Evolutionary conservation across 345 rosid species (phyloP).

Genomic region (Corymbia maculata): DNA sequence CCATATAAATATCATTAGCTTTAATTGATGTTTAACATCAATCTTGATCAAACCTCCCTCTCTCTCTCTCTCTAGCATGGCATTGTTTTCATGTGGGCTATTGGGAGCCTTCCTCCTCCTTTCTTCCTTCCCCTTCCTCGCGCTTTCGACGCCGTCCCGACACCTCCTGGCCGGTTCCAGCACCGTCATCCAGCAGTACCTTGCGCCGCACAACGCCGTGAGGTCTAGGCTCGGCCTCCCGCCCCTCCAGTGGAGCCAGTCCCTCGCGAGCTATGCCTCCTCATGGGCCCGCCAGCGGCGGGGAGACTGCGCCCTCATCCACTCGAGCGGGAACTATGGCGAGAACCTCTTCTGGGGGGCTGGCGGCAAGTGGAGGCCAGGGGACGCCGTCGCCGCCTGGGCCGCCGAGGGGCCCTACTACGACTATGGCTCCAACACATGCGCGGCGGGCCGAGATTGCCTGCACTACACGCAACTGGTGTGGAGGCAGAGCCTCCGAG

Average conservation of each 20-base stretch:
- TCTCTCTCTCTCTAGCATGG: background rate
- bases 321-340: constrained; percentile 42
- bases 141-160: background rate
- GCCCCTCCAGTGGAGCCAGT: constrained; percentile 48
- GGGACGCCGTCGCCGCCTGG: constrained; percentile 45
- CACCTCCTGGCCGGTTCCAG: background rate
- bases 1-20: background rate
- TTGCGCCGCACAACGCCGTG: constrained; percentile 31
- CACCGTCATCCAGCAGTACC: constrained; percentile 15
- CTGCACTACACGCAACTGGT: constrained; percentile 57
- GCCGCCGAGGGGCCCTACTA: constrained; percentile 35
- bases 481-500: constrained; percentile 45
- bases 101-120: constrained; percentile 12
- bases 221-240: constrained; percentile 38
- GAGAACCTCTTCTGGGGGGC: constrained; percentile 63
- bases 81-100: background rate
- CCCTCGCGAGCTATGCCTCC: constrained; percentile 33
- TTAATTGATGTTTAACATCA: background rate
- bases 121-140: background rate
- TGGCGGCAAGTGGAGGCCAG: constrained; percentile 39
- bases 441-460: constrained; percentile 28
- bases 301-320: constrained; percentile 37
- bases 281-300: constrained; percentile 26
- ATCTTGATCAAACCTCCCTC: background rate
- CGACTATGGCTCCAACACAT: constrained; percentile 27